Base-by-base conservation (phyloP, 495 filamentous ascomycete genomes). In the Sordaria brevicollis region DNA sequence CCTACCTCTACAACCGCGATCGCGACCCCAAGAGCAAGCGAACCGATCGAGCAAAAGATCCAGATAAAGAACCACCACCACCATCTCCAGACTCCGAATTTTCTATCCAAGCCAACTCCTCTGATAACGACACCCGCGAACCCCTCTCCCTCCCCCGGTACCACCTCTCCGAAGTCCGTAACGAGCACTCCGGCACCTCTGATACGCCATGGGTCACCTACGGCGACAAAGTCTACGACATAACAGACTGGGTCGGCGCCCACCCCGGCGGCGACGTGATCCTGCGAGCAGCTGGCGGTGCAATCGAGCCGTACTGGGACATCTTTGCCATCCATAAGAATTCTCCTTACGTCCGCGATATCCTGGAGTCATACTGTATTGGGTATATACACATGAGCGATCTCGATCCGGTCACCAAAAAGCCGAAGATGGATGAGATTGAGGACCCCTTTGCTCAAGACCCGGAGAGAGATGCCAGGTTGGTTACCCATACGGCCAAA, bases 221-320 rank as follows among this genome's bases (percentile, higher is more conserved):
- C 36, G 83, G 79, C 15, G 81, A 83, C 72, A 82, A 83, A 37
- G 86, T 89, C 8, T 89, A 88, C 79, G 81, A 89, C 70, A 88
- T 89, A 62, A 89, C 86, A 10, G 81, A 86, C 34, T 89, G 85
- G 84, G 72, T 89, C 1, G 75, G 78, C 4, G 84, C 80, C n/a
- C 87, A 89, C 71, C 87, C 87, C 0, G 87, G 87, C 25, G 87
- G 87, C 4, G 84, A 87, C 57, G 84, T 89, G 3, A 89, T 89
- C 68, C 79, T 88, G 13, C 82, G 85, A 17, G 87, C 87, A 3
- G 85, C 82, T 2, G 87, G 87, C 21, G 84, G 82, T 41, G 80
- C 78, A 67, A 81, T 89, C 33, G 87, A 89, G 62, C 86, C 84
- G 1, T 89, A 89, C 76, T 89, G 87, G 87, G 78, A 89, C 38